Conservation (phyloP, 805 yeast species). For the Clavispora carvajalis region DNA sequence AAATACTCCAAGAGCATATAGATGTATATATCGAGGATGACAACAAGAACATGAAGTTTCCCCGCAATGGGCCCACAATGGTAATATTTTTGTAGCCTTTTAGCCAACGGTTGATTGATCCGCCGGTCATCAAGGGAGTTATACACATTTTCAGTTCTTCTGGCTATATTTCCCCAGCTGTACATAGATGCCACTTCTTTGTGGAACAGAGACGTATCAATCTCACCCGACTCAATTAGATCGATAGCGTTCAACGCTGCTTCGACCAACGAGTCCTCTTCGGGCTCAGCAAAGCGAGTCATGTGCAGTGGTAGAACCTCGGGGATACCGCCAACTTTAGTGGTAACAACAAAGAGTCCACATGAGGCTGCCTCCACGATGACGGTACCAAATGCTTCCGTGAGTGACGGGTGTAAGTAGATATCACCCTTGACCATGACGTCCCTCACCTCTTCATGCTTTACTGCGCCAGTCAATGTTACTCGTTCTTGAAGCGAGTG, state of each 20-base stretch:
- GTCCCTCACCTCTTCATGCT: conserved; percentile 89
- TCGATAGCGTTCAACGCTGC: conserved; percentile 70
- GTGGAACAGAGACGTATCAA: conserved; percentile 77
- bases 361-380: conserved; percentile 97
- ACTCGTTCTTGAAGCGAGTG: conserved; percentile 84
- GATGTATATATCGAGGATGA: conserved; percentile 72
- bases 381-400: conserved; percentile 98
- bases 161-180: conserved; percentile 87
- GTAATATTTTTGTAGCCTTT: conserved; percentile 59
- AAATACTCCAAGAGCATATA: conserved; percentile 59
- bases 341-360: conserved; percentile 88
- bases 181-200: conserved; percentile 75
- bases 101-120: conserved; percentile 49
- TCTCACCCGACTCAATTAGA: conserved; percentile 47
- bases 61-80: conserved; percentile 83
- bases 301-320: conserved; percentile 90
- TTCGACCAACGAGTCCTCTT: conserved; percentile 73
- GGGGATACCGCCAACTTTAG: conserved; percentile 96
- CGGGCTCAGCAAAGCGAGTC: conserved; percentile 88
- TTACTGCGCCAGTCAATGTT: conserved; percentile 75
- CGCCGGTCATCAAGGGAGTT: conserved; percentile 38
- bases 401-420: conserved; percentile 85
- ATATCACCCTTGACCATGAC: conserved; percentile 93
- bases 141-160: conserved; percentile 80
- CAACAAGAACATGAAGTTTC: conserved; percentile 71